phyloP scores from a whole-genome alignment of 179 eudicot species.

The Beta macrorhiza region DNA sequence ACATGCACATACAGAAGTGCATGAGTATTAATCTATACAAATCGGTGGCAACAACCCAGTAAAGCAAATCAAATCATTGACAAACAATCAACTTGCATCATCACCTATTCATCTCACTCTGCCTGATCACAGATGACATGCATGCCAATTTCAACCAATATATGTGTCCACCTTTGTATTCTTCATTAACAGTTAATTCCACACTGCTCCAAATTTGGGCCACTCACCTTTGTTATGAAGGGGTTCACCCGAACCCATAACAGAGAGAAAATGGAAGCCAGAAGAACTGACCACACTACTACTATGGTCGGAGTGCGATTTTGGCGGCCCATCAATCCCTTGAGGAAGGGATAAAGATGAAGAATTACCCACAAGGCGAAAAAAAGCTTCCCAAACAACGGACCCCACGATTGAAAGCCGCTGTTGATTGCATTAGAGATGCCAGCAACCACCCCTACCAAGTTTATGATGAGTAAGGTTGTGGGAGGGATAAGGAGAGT shows the following conservation, averaged over 20 bases:
- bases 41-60: not conserved
- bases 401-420: slow-evolving; percentile 83
- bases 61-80: not conserved
- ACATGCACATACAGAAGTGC: too few species aligned
- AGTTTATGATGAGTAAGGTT: slow-evolving; percentile 64
- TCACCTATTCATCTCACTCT: not conserved
- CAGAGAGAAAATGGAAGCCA: slow-evolving; percentile 74
- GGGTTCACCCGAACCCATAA: slow-evolving; percentile 76
- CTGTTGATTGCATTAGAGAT: slow-evolving; percentile 68
- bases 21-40: too few species aligned
- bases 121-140: slow-evolving; percentile 18
- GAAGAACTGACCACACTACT: slow-evolving; percentile 68
- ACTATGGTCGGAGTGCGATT: slow-evolving; percentile 73
- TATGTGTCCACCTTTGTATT: not conserved
- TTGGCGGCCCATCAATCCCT: slow-evolving; percentile 83
- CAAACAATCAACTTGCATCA: not conserved
- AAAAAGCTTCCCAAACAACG: slow-evolving; percentile 71
- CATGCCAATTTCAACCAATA: not conserved
- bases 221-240: slow-evolving; percentile 57
- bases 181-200: slow-evolving; percentile 61
- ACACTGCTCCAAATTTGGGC: slow-evolving; percentile 58
- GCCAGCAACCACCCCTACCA: slow-evolving; percentile 76
- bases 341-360: slow-evolving; percentile 78
- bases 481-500: slow-evolving; percentile 77
- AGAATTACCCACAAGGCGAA: slow-evolving; percentile 80